Evolutionary conservation across 495 filamentous ascomycete species (phyloP).

Genomic region (Xylaria palmicola): DNA sequence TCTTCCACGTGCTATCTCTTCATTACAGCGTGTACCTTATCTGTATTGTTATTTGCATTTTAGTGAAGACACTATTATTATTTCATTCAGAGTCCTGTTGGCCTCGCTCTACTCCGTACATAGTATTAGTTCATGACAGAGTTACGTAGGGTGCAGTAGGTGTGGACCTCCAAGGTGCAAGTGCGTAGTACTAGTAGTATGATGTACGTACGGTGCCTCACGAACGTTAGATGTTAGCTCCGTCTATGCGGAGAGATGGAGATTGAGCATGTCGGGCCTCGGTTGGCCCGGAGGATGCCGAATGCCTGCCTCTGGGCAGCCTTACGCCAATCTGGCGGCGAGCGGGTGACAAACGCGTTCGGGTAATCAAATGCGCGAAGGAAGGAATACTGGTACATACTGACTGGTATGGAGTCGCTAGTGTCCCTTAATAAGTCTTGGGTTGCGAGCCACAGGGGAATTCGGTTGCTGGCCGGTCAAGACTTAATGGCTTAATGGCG

Average conservation of each 20-base stretch:
- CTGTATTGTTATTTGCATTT: no score
- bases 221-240: neutral
- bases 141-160: no score
- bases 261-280: neutral
- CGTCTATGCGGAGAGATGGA: neutral
- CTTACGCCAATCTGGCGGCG: conserved; percentile 7
- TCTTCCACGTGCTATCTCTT: no score
- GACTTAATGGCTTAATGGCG: conserved; percentile 1
- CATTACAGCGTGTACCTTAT: no score
- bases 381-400: neutral
- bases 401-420: neutral
- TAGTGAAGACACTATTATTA: no score
- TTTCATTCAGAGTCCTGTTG: no score
- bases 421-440: conserved; percentile 11
- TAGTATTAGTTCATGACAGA: no score
- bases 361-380: neutral
- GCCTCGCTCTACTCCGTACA: no score
- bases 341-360: conserved; percentile 1
- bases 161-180: no score
- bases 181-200: no score
- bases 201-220: no score
- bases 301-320: conserved; percentile 7
- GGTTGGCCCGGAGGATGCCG: conserved; percentile 16
- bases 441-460: neutral
- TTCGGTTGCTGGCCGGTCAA: conserved; percentile 19